Base-by-base conservation (phyloP, 371 early-diverging fungal genomes). In the Mortierella sp. region DNA sequence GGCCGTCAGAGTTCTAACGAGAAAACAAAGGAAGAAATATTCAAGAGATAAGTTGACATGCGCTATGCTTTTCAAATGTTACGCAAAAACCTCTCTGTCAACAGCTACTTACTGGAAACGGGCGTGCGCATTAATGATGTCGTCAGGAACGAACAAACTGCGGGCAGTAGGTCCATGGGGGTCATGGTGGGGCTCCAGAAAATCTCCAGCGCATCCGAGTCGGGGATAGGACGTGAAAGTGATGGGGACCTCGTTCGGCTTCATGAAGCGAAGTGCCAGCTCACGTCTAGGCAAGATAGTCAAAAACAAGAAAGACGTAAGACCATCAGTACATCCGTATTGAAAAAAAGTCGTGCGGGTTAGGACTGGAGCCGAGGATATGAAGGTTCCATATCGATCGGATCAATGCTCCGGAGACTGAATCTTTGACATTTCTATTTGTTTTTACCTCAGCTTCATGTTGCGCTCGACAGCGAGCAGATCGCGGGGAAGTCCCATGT, bases 111-210 rank as follows among this genome's bases (percentile, higher is more conserved):
- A 93, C 93, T 90, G 92, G 83, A 98, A 99, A 31, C 99, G 87
- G 3, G 95, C 95, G 73, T 99, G 99, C 6, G 95, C 94, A 71
- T 94, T 95, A 64, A 98, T 98, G 31, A 94, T 92, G 52, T 94
- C 91, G 79, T 97, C 96, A 4, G 98, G 97, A 17, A 97, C 87
- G 84, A 98, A 97, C 62, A 98, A 66, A 81, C 93, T 93, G 67
- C 89, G 88, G 48, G 90, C 86, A 17, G 89, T 89, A 55, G 81
- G 71, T 7, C 92, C 93, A 28, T 87, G 81, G 17, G 92, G 88
- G 47, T 88, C 89, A 79, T 85, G 81, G 32, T 87, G 84, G 12
- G 97, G 94, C 27, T 88, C 84, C 3, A 94, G 62, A 61, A 88
- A 91, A 42, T 93, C 92, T 66, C 87, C 84, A 30, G 83, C 83